Percentiles rank a stretch among this genome's conserved stretches.
Evolutionary conservation across 352 stramenopile species (phyloP).

Genomic region (Globisporangium nodosum): DNA sequence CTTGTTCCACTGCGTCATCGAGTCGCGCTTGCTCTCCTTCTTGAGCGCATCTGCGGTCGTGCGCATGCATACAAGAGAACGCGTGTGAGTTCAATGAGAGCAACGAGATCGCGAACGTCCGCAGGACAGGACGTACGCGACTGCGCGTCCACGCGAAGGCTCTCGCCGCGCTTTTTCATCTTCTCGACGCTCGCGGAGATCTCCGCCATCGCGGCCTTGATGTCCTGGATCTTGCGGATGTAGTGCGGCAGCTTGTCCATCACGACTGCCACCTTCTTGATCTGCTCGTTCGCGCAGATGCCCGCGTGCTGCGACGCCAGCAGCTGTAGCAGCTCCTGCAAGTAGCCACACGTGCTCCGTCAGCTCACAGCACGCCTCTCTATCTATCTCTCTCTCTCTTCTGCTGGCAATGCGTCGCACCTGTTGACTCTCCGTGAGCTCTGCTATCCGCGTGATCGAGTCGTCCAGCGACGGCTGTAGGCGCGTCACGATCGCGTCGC

Average conservation of each 20-base stretch:
- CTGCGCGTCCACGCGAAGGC: slow-evolving; percentile 66
- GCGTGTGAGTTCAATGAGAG: neutral
- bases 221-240: slow-evolving; percentile 54
- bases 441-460: slow-evolving; percentile 65
- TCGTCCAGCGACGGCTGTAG: slow-evolving; percentile 57
- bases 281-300: slow-evolving; percentile 47
- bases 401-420: slow-evolving; percentile 11
- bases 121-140: slow-evolving; percentile 39
- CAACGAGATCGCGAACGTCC: too few relatives aligned
- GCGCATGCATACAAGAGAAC: too few relatives aligned
- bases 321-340: slow-evolving; percentile 44
- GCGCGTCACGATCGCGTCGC: slow-evolving; percentile 39
- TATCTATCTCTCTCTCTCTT: too few relatives aligned
- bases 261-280: slow-evolving; percentile 54
- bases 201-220: slow-evolving; percentile 54
- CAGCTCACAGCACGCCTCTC: neutral
- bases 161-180: slow-evolving; percentile 70
- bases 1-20: slow-evolving; percentile 73
- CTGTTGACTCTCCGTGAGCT: slow-evolving; percentile 48
- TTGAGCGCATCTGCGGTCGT: slow-evolving; percentile 58
- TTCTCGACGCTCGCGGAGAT: slow-evolving; percentile 52
- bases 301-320: slow-evolving; percentile 41
- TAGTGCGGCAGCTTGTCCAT: slow-evolving; percentile 73
- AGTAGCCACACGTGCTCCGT: neutral
- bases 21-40: slow-evolving; percentile 75